Conservation (phyloP, 2,329 filamentous ascomycete species). For the Aspergillus quadrilineatus region DNA sequence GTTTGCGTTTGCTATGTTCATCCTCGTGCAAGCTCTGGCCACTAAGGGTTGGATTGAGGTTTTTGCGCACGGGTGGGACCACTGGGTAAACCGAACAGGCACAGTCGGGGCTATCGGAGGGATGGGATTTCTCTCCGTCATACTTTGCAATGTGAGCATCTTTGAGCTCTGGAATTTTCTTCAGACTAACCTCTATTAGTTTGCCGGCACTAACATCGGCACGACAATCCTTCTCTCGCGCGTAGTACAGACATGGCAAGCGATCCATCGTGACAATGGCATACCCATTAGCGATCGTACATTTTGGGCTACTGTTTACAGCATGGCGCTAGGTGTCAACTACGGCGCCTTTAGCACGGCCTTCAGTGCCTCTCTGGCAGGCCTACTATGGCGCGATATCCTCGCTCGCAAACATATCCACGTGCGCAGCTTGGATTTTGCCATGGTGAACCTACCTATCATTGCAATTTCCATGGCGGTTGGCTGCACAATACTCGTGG, state of each 20-base stretch:
- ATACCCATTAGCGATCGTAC: constrained; percentile 60
- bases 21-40: constrained; percentile 69
- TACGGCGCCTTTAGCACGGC: constrained; percentile 72
- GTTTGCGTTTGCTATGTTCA: constrained; percentile 72
- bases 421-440: constrained; percentile 64
- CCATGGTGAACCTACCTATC: constrained; percentile 67
- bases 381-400: constrained; percentile 71
- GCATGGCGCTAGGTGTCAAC: constrained; percentile 73
- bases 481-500: constrained; percentile 61
- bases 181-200: constrained; percentile 47
- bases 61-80: constrained; percentile 71
- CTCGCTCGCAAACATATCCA: constrained; percentile 66
- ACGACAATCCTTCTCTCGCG: constrained; percentile 71
- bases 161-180: too few relatives aligned
- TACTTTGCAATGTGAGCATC: constrained; percentile 67
- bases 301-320: constrained; percentile 73
- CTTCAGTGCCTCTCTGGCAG: constrained; percentile 70
- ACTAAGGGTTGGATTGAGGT: constrained; percentile 73
- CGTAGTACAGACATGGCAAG: constrained; percentile 67
- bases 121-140: constrained; percentile 70
- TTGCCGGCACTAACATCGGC: constrained; percentile 74
- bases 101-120: constrained; percentile 67
- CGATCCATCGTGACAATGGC: constrained; percentile 53
- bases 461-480: constrained; percentile 68
- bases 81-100: constrained; percentile 69